These are phyloP conservation scores for Myriosclerotinia scirpicola DNA, from an alignment of 2,329 filamentous ascomycete genomes.

Conservation along the genomic window DNA sequence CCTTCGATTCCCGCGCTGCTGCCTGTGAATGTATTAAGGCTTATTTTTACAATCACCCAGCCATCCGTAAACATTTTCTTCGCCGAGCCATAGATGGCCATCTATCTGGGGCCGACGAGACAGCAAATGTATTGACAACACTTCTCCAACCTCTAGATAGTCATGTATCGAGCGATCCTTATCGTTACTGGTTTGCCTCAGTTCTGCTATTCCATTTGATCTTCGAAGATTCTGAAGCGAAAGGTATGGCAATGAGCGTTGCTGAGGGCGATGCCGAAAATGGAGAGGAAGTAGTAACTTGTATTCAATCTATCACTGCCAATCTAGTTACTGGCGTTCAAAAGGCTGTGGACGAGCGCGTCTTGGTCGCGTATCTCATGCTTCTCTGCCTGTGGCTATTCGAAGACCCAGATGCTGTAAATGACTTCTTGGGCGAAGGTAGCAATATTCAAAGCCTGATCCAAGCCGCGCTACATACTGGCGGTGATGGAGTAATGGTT, in stretches of 20 bases:
- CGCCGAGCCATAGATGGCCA: constrained; percentile 87
- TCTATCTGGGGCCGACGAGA: constrained; percentile 71
- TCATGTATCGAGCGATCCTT: constrained; percentile 71
- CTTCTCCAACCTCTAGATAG: constrained; percentile 67
- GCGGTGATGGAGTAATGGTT: constrained; percentile 63
- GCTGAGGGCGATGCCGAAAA: constrained; percentile 85
- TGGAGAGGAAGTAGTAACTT: constrained; percentile 93
- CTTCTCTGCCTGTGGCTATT: constrained; percentile 86
- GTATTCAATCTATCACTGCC: constrained; percentile 82
- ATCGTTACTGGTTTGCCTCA: constrained; percentile 85
- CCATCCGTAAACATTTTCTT: constrained; percentile 83
- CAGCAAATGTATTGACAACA: constrained; percentile 84
- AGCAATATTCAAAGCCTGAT: constrained; percentile 88
- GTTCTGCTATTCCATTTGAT: constrained; percentile 84
- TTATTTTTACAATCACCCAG: constrained; percentile 80
- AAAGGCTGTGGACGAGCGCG: constrained; percentile 72
- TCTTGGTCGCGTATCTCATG: constrained; percentile 85
- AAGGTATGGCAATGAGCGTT: constrained; percentile 75
- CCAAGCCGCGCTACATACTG: constrained; percentile 63
- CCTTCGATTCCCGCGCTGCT: constrained; percentile 79
- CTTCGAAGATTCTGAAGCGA: constrained; percentile 76
- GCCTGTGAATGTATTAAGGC: constrained; percentile 90
- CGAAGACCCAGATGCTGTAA: constrained; percentile 85
- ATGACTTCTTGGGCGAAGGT: constrained; percentile 89
- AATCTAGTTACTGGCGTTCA: constrained; percentile 82